A percentile compares a stretch with the other conserved stretches of the same genome.
Conservation (phyloP, 192 early-diverging fungal genomes). For the Chytriomyces confervae region DNA sequence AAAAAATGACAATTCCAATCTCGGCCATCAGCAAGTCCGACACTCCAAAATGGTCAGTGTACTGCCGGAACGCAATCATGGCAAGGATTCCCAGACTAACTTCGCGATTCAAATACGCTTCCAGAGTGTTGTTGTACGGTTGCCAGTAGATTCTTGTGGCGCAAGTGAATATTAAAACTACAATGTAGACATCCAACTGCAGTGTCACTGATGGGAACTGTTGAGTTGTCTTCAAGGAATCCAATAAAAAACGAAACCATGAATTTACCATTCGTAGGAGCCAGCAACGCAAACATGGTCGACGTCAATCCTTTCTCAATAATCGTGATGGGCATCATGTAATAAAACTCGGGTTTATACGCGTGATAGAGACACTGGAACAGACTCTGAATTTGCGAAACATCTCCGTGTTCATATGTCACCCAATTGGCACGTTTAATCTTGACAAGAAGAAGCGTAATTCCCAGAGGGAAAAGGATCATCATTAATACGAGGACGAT, state of each 20-base stretch:
- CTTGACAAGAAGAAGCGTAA: not conserved
- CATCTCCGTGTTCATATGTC: conserved; percentile 10
- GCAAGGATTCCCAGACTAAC: not conserved
- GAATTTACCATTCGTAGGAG: not conserved
- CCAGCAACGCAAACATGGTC: conserved; percentile 9
- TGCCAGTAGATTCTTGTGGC: conserved; percentile 17
- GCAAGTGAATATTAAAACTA: not conserved
- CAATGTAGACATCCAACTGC: conserved; percentile 1
- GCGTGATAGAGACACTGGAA: conserved; percentile 3
- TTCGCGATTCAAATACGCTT: conserved; percentile 24
- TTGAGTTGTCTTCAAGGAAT: not conserved
- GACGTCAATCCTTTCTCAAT: conserved; percentile 6
- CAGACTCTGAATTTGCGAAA: not conserved
- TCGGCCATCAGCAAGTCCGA: not conserved
- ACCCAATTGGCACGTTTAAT: not conserved
- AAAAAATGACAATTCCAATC: not conserved
- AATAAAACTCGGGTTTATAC: conserved; percentile 25
- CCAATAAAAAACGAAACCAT: not conserved
- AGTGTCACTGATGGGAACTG: not conserved
- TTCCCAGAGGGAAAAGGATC: not conserved
- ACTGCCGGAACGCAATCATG: conserved; percentile 15
- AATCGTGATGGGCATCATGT: conserved; percentile 8
- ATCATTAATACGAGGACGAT: conserved; percentile 12
- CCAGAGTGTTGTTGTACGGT: conserved; percentile 1
- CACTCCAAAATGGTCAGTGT: not conserved